Conservation (phyloP, 495 filamentous ascomycete species). For the Tuber umbilicatum region DNA sequence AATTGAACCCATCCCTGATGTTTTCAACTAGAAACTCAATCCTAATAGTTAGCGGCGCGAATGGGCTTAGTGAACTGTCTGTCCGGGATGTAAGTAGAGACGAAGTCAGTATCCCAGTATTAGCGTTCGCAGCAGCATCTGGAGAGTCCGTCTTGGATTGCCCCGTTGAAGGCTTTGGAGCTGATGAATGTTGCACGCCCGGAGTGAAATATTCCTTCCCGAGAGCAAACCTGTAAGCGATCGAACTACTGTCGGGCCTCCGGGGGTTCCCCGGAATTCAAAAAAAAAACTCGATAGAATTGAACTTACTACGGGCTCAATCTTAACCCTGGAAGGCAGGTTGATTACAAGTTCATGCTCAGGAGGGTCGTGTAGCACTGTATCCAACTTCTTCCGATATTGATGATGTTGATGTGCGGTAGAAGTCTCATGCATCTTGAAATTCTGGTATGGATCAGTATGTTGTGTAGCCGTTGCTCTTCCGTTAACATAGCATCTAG, state of each 20-base stretch:
- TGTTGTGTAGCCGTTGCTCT: constrained; percentile 57
- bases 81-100: constrained; percentile 38
- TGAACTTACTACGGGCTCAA: constrained; percentile 55
- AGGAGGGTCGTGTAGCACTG: constrained; percentile 53
- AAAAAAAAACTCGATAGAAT: constrained; percentile 37
- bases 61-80: constrained; percentile 45
- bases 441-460: constrained; percentile 62
- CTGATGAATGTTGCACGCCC: constrained; percentile 29
- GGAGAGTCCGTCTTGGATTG: constrained; percentile 34
- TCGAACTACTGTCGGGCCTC: background rate
- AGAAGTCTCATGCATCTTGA: constrained; percentile 57
- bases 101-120: constrained; percentile 37
- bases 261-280: background rate
- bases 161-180: background rate
- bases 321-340: constrained; percentile 59
- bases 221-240: background rate
- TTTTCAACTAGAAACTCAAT: constrained; percentile 70
- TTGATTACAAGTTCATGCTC: constrained; percentile 57
- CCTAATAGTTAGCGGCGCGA: constrained; percentile 52
- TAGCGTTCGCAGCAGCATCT: constrained; percentile 39
- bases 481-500: constrained; percentile 62
- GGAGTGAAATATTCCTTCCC: constrained; percentile 37
- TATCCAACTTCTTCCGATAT: constrained; percentile 59
- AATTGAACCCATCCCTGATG: constrained; percentile 79
- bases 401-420: constrained; percentile 73